phyloP scores from a whole-genome alignment of 192 early-diverging fungal species.

The Dissophora globulifera region DNA sequence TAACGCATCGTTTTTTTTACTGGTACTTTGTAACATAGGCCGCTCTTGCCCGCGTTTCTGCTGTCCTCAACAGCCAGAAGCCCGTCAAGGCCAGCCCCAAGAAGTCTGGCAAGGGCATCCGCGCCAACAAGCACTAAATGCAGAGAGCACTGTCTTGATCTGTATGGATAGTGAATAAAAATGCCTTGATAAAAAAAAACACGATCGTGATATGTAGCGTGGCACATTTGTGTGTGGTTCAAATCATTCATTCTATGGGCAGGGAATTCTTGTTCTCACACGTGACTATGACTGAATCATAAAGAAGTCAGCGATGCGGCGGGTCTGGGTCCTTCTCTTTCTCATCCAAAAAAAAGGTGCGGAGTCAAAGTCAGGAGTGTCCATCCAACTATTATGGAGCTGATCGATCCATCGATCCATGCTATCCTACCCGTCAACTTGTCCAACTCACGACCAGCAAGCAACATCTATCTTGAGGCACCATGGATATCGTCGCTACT shows the following conservation, averaged over 20 bases:
- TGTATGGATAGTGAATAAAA: constrained; percentile 2
- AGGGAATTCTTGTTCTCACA: too few relatives aligned
- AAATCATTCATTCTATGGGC: too few relatives aligned
- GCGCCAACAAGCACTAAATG: constrained; percentile 57
- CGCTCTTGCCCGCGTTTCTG: constrained; percentile 76
- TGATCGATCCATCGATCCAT: constrained; percentile 17
- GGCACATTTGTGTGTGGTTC: too few relatives aligned
- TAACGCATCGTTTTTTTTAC: not conserved
- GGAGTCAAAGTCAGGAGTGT: not conserved
- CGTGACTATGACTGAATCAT: too few relatives aligned
- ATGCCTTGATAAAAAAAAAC: constrained; percentile 4
- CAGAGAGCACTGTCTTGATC: constrained; percentile 3
- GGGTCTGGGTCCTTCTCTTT: constrained; percentile 33
- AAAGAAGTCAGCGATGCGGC: too few relatives aligned
- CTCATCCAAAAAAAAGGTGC: constrained; percentile 45
- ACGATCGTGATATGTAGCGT: too few relatives aligned
- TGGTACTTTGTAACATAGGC: constrained; percentile 48
- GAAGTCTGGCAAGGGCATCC: constrained; percentile 67
- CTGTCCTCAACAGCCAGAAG: constrained; percentile 72
- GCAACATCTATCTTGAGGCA: not conserved
- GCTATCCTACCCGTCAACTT: not conserved
- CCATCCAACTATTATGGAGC: constrained; percentile 11
- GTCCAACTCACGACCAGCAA: not conserved
- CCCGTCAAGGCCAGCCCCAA: constrained; percentile 62
- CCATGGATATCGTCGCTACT: too few relatives aligned